Evolutionary conservation across 441 rosid genomes (phyloP).

Genomic region (Aleurites moluccanus): DNA sequence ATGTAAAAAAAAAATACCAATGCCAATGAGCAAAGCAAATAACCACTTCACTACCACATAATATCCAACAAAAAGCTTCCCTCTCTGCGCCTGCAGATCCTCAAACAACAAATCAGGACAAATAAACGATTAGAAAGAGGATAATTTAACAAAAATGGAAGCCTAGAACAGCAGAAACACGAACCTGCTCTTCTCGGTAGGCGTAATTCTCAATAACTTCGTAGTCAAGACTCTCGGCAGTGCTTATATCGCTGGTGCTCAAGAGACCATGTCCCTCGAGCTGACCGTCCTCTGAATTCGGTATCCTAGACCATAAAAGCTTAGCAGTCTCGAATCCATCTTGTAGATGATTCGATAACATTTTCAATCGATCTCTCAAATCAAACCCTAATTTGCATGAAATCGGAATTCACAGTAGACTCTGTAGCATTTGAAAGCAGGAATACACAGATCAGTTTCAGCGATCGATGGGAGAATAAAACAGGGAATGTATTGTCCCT

Average conservation of each 20-base stretch:
- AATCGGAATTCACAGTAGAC: neutral
- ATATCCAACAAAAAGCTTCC: slow-evolving; percentile 72
- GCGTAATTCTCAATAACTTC: slow-evolving; percentile 93
- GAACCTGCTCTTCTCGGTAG: slow-evolving; percentile 89
- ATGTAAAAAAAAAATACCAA: slow-evolving; percentile 48
- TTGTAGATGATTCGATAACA: slow-evolving; percentile 76
- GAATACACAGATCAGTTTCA: neutral
- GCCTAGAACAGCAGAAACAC: neutral
- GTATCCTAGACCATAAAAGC: slow-evolving; percentile 78
- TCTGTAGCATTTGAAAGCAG: neutral
- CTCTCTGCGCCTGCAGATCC: slow-evolving; percentile 71
- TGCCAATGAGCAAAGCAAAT: slow-evolving; percentile 92
- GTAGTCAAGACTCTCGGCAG: slow-evolving; percentile 85
- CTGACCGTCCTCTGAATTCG: slow-evolving; percentile 68
- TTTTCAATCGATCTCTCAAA: slow-evolving; percentile 23
- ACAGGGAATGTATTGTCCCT: too few relatives aligned
- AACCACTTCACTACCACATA: slow-evolving; percentile 90
- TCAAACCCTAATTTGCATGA: slow-evolving; percentile 8
- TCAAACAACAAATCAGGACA: slow-evolving; percentile 3
- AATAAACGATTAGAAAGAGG: neutral
- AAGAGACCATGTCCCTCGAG: slow-evolving; percentile 51
- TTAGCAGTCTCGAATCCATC: slow-evolving; percentile 77
- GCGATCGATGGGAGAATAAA: neutral
- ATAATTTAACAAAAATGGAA: neutral
- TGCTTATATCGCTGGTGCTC: slow-evolving; percentile 38